Conservation (phyloP, 2,329 filamentous ascomycete species). For the Pseudodiploospora longispora region DNA sequence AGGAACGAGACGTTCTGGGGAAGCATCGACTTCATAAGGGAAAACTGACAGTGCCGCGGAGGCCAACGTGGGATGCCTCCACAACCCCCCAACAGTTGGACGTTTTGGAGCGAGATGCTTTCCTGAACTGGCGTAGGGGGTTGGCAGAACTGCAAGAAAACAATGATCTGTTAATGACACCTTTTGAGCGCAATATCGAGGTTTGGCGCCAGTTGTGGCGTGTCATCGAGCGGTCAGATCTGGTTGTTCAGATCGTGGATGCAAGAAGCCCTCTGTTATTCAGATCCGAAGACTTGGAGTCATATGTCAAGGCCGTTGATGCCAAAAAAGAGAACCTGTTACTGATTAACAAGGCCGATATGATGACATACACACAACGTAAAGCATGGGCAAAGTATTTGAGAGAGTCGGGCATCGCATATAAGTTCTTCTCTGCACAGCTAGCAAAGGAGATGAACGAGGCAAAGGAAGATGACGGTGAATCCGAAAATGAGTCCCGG, state of each 20-base stretch:
- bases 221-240: constrained; percentile 91
- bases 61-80: constrained; percentile 78
- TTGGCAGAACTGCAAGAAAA: constrained; percentile 90
- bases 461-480: constrained; percentile 49
- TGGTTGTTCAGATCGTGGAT: constrained; percentile 97
- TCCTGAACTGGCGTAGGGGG: constrained; percentile 82
- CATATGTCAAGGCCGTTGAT: constrained; percentile 90
- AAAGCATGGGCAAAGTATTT: constrained; percentile 82
- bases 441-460: constrained; percentile 87
- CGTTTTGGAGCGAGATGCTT: constrained; percentile 64
- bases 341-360: constrained; percentile 97
- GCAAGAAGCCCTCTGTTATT: constrained; percentile 91
- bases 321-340: constrained; percentile 81
- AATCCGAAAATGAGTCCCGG: constrained; percentile 27
- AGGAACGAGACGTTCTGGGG: constrained; percentile 68
- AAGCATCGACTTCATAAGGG: constrained; percentile 78
- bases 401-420: constrained; percentile 70
- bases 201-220: constrained; percentile 98
- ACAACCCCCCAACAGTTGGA: constrained; percentile 83
- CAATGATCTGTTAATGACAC: constrained; percentile 91
- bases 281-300: constrained; percentile 85
- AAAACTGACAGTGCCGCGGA: constrained; percentile 77
- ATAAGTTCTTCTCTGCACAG: constrained; percentile 92
- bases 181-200: constrained; percentile 93
- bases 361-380: constrained; percentile 87